Evolutionary conservation across 805 yeast genomes (phyloP).

Genomic region (Candida arabinofermentans): DNA sequence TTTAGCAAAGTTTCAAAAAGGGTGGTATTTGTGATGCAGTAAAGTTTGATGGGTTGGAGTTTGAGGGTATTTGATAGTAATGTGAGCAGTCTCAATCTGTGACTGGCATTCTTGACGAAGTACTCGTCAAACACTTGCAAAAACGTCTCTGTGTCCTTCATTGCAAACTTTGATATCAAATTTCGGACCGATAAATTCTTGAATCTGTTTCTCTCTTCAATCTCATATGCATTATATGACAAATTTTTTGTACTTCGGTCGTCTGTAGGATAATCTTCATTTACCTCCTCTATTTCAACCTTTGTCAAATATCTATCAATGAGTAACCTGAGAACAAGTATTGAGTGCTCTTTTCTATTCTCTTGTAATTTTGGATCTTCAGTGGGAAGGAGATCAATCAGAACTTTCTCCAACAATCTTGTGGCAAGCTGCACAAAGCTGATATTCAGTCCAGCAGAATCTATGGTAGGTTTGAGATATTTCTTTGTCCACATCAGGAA

Average conservation of each 20-base stretch:
- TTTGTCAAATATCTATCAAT: constrained; percentile 22
- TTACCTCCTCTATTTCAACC: constrained; percentile 13
- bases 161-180: constrained; percentile 40
- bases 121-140: constrained; percentile 35
- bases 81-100: constrained; percentile 37
- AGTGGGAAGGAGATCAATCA: constrained; percentile 2
- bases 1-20: constrained; percentile 40
- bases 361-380: constrained; percentile 8
- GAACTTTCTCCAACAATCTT: constrained; percentile 5
- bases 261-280: constrained; percentile 4
- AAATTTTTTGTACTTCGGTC: neutral
- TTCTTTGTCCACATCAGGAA: constrained; percentile 46
- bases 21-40: constrained; percentile 31
- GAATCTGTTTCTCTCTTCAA: constrained; percentile 48
- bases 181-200: constrained; percentile 40
- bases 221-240: constrained; percentile 17
- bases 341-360: constrained; percentile 9
- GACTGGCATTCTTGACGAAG: constrained; percentile 27
- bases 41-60: constrained; percentile 16
- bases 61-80: constrained; percentile 31
- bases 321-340: constrained; percentile 15
- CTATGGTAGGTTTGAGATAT: constrained; percentile 47
- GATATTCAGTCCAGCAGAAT: constrained; percentile 52
- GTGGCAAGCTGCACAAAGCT: constrained; percentile 20
- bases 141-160: constrained; percentile 33